These are phyloP conservation scores for Isatis tinctoria DNA, from an alignment of 345 rosid species.

Conservation along the genomic window DNA sequence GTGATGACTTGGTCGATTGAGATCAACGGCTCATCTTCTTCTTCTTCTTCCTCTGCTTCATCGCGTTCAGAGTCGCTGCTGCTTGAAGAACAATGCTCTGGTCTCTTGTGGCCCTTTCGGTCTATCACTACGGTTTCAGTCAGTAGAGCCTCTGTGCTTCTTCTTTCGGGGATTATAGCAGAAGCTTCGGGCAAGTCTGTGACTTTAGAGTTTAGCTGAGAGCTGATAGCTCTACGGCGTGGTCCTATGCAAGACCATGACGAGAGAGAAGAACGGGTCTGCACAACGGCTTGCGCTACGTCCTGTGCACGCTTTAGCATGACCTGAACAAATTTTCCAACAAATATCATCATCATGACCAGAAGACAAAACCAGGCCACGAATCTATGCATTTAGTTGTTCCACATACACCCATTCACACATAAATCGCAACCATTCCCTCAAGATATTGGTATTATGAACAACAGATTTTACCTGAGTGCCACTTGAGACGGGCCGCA, in stretches of 20 bases:
- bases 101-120: slow-evolving; percentile 23
- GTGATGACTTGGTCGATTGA: slow-evolving; percentile 34
- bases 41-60: slow-evolving; percentile 79
- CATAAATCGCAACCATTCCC: neutral
- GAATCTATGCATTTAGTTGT: neutral
- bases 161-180: slow-evolving; percentile 41
- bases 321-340: slow-evolving; percentile 40
- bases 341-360: neutral
- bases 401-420: neutral
- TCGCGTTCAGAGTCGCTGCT: slow-evolving; percentile 49
- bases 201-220: slow-evolving; percentile 38
- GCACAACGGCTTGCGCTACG: slow-evolving; percentile 84
- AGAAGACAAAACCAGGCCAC: neutral
- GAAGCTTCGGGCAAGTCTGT: slow-evolving; percentile 49
- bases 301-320: slow-evolving; percentile 89
- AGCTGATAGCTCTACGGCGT: slow-evolving; percentile 57
- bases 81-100: slow-evolving; percentile 36
- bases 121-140: slow-evolving; percentile 35
- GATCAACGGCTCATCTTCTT: slow-evolving; percentile 73
- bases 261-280: slow-evolving; percentile 68
- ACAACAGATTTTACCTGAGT: slow-evolving; percentile 59
- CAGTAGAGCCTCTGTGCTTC: slow-evolving; percentile 40
- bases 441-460: neutral
- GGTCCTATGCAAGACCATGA: slow-evolving; percentile 97
- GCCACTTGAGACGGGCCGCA: slow-evolving; percentile 81